A percentile compares a stretch with the other conserved stretches of the same genome.
Conservation (phyloP, 1,139 yeast genomes). For the Candida sanyaensis region DNA sequence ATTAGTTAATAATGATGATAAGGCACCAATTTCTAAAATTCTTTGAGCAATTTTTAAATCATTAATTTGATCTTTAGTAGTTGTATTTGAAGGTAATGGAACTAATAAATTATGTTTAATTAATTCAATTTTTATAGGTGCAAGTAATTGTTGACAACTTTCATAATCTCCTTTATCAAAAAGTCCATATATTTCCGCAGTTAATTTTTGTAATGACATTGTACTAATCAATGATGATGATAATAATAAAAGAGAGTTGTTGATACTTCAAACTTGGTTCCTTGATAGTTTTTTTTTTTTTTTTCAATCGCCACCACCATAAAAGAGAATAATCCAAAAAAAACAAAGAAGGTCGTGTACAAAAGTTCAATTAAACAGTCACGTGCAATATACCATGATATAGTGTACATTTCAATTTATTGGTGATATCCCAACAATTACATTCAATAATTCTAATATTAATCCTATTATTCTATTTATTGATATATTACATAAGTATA, state of each 20-base stretch:
- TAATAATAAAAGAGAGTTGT: too few relatives aligned
- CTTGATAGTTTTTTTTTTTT: not conserved
- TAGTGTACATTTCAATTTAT: too few relatives aligned
- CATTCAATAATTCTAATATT: too few relatives aligned
- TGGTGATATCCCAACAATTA: too few relatives aligned
- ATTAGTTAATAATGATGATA: slow-evolving; percentile 66
- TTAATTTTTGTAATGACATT: slow-evolving; percentile 54
- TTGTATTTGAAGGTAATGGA: slow-evolving; percentile 52
- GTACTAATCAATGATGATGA: not conserved
- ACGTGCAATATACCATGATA: not conserved
- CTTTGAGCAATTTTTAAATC: slow-evolving; percentile 81
- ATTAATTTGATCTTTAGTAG: slow-evolving; percentile 47
- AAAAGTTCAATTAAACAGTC: not conserved
- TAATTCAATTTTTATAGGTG: slow-evolving; percentile 75
- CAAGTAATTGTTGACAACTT: slow-evolving; percentile 60
- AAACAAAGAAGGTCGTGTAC: not conserved
- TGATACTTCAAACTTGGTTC: not conserved
- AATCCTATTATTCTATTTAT: too few relatives aligned
- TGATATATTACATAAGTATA: too few relatives aligned
- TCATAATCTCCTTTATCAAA: slow-evolving; percentile 64
- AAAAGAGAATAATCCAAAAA: not conserved
- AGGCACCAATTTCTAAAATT: slow-evolving; percentile 84
- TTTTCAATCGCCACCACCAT: slow-evolving; percentile 7
- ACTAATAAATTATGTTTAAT: slow-evolving; percentile 76
- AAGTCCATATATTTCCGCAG: slow-evolving; percentile 65